Evolutionary conservation across 2,329 filamentous ascomycete genomes (phyloP).

Genomic region (Nothophoma quercina): DNA sequence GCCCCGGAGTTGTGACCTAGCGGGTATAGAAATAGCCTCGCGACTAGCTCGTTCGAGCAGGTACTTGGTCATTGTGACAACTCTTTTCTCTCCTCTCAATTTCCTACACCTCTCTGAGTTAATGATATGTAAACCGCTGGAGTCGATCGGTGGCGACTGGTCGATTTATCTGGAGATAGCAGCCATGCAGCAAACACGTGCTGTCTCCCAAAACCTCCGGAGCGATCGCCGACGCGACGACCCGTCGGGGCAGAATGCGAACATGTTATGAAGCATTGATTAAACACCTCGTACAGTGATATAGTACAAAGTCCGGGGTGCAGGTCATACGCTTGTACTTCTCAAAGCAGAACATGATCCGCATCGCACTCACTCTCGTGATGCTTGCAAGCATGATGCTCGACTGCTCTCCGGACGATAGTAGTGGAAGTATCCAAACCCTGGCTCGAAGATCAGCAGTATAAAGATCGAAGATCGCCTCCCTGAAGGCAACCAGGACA

Average conservation of each 20-base stretch:
- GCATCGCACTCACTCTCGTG: background rate
- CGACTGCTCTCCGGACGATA: background rate
- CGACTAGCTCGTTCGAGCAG: conserved; percentile 11
- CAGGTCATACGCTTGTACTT: background rate
- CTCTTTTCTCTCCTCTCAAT: too few relatives aligned
- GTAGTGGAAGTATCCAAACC: background rate
- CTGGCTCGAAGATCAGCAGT: background rate
- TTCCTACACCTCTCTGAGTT: too few relatives aligned
- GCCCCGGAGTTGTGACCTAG: conserved; percentile 8
- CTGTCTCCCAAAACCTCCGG: too few relatives aligned
- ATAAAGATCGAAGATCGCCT: background rate
- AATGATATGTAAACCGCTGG: too few relatives aligned
- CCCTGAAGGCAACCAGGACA: background rate
- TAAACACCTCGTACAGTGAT: background rate
- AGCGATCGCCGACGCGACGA: background rate
- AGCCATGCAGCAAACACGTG: too few relatives aligned
- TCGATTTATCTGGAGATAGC: too few relatives aligned
- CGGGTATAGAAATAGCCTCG: background rate
- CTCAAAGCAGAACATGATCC: background rate
- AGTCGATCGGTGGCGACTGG: too few relatives aligned
- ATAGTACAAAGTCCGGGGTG: background rate
- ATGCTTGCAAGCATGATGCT: background rate
- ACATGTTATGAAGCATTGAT: background rate
- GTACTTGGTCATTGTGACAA: background rate
- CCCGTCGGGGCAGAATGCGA: background rate